Conservation (phyloP, 164 flowering plant species). For the Santalum album region DNA sequence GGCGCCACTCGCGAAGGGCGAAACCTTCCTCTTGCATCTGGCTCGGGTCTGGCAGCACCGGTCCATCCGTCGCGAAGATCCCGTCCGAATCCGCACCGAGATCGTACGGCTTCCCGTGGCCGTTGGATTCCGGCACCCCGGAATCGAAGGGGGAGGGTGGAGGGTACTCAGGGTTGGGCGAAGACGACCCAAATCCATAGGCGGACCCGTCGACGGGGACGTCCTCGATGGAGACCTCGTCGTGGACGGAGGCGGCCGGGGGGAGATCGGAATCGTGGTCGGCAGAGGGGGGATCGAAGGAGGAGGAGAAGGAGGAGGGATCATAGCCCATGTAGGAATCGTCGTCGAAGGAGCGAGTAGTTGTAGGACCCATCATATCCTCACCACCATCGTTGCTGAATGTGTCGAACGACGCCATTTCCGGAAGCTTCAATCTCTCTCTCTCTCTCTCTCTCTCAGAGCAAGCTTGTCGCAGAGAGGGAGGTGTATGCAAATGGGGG, state of each 20-base stretch:
- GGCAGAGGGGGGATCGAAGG: slow-evolving; percentile 26
- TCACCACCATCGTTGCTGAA: slow-evolving; percentile 51
- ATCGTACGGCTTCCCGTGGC: slow-evolving; percentile 45
- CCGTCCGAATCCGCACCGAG: slow-evolving; percentile 30
- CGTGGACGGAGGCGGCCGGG: slow-evolving; percentile 15
- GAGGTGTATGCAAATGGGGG: no score
- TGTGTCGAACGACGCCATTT: slow-evolving; percentile 40
- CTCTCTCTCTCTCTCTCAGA: background rate
- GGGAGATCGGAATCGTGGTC: slow-evolving; percentile 30
- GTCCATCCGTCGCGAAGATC: slow-evolving; percentile 65
- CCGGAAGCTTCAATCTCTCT: slow-evolving; percentile 5
- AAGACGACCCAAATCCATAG: slow-evolving; percentile 9
- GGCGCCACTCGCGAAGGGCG: slow-evolving; percentile 85
- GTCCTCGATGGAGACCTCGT: slow-evolving; percentile 9
- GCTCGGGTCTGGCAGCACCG: slow-evolving; percentile 75
- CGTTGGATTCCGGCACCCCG: slow-evolving; percentile 41
- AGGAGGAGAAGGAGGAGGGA: slow-evolving; percentile 27
- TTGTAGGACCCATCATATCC: slow-evolving; percentile 16
- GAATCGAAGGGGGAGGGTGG: slow-evolving; percentile 30
- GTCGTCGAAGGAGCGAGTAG: slow-evolving; percentile 33
- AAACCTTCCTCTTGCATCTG: slow-evolving; percentile 86
- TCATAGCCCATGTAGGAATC: slow-evolving; percentile 41
- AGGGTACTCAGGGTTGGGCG: slow-evolving; percentile 21
- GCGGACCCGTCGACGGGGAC: slow-evolving; percentile 7
- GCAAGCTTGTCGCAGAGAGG: no score